phyloP scores from a whole-genome alignment of 257 asterid species.

The Pogostemon cablin region DNA sequence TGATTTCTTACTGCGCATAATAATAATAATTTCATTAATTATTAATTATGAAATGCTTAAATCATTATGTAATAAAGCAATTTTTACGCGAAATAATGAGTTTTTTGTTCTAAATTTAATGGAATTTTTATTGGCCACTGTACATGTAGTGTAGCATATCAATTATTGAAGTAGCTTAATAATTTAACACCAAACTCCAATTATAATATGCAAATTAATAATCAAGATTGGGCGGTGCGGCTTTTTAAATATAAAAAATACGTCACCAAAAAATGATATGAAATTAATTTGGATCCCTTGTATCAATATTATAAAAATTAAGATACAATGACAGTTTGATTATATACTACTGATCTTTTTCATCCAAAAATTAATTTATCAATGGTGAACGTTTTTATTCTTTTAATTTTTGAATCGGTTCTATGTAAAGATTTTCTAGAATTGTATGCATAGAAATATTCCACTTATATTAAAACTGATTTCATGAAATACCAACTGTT shows the following conservation, averaged over 20 bases:
- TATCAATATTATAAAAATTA: no score
- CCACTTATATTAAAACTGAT: no score
- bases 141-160: background rate
- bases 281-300: no score
- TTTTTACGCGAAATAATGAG: background rate
- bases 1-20: constrained; percentile 57
- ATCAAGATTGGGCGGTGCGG: constrained; percentile 28
- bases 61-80: background rate
- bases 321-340: no score
- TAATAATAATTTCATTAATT: background rate
- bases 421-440: no score
- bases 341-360: no score
- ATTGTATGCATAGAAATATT: no score
- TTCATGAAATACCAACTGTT: no score
- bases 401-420: no score
- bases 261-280: background rate
- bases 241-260: background rate
- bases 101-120: background rate
- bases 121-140: background rate
- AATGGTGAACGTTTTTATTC: no score
- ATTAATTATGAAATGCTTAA: background rate
- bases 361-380: no score
- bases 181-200: background rate
- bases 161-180: background rate
- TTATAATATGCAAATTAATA: background rate